Percentiles rank a stretch among this genome's conserved stretches.
phyloP scores from a whole-genome alignment of 352 stramenopile genomes.

The Globisporangium lucens region DNA sequence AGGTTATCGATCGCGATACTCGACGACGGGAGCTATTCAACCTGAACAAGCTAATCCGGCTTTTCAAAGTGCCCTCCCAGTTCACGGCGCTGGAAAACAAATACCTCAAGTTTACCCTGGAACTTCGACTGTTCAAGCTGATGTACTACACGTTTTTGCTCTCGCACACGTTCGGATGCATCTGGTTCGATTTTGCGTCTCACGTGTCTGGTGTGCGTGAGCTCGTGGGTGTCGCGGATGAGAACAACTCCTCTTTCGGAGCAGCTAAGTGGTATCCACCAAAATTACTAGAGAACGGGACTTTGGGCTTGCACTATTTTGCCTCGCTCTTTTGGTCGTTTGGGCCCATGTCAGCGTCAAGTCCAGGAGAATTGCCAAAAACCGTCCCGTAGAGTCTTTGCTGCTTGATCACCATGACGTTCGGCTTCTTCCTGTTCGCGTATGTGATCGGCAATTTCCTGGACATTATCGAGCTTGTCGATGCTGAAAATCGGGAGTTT shows the following conservation, averaged over 20 bases:
- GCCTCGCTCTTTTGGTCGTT: constrained; percentile 67
- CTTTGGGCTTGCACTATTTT: constrained; percentile 46
- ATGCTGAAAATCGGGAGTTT: constrained; percentile 66
- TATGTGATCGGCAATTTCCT: constrained; percentile 75
- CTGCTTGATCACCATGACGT: constrained; percentile 54
- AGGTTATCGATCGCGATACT: constrained; percentile 8
- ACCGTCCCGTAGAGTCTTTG: constrained; percentile 48
- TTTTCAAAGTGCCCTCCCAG: constrained; percentile 58
- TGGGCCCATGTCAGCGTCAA: constrained; percentile 61
- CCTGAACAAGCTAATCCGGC: constrained; percentile 58
- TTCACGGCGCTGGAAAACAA: constrained; percentile 55
- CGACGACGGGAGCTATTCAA: constrained; percentile 44
- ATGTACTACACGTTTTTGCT: constrained; percentile 73
- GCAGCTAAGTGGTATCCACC: constrained; percentile 33
- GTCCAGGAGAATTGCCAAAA: constrained; percentile 47
- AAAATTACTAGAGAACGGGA: constrained; percentile 25
- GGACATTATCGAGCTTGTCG: constrained; percentile 66
- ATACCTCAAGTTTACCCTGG: constrained; percentile 54
- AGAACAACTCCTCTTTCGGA: constrained; percentile 17
- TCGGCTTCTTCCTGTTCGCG: constrained; percentile 67
- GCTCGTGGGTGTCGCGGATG: not conserved
- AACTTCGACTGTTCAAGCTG: constrained; percentile 72
- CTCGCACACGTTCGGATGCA: constrained; percentile 50
- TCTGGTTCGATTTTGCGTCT: constrained; percentile 62
- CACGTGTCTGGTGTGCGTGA: constrained; percentile 20